Percentiles rank a stretch among this genome's conserved stretches.
Evolutionary conservation across 768 basidiomycete species (phyloP).

Genomic region (Galerina sulciceps): DNA sequence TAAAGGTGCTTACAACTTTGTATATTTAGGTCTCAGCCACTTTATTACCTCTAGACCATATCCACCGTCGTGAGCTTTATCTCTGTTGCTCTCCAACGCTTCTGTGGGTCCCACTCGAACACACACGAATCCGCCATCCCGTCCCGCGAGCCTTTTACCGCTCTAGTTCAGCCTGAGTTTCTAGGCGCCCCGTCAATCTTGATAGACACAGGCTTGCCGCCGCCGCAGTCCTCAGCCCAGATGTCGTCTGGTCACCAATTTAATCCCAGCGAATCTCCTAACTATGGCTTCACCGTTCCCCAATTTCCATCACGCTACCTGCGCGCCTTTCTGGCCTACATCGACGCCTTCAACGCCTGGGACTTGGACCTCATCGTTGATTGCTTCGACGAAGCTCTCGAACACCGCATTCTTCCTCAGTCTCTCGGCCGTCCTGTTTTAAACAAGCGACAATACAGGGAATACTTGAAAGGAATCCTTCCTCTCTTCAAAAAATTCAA

Average conservation of each 20-base stretch:
- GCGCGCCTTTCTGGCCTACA: conserved; percentile 35
- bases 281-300: conserved; percentile 30
- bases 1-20: conserved; percentile 16
- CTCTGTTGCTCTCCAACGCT: conserved; percentile 8
- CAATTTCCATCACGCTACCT: conserved; percentile 35
- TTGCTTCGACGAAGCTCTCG: conserved; percentile 36
- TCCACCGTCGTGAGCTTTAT: neutral
- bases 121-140: neutral
- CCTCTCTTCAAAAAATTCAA: conserved; percentile 30
- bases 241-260: conserved; percentile 18
- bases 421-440: conserved; percentile 38
- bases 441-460: conserved; percentile 36
- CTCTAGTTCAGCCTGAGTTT: neutral
- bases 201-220: neutral
- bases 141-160: conserved; percentile 2
- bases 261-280: conserved; percentile 29
- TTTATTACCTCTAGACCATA: conserved; percentile 10
- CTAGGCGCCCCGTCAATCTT: neutral
- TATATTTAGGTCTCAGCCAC: conserved; percentile 4
- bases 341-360: conserved; percentile 34
- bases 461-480: conserved; percentile 32
- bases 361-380: conserved; percentile 31
- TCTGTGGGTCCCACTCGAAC: conserved; percentile 2
- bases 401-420: conserved; percentile 39
- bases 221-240: neutral